These are phyloP conservation scores for Arthrobotrys iridis DNA, from an alignment of 2,329 filamentous ascomycete genomes.

Conservation along the genomic window DNA sequence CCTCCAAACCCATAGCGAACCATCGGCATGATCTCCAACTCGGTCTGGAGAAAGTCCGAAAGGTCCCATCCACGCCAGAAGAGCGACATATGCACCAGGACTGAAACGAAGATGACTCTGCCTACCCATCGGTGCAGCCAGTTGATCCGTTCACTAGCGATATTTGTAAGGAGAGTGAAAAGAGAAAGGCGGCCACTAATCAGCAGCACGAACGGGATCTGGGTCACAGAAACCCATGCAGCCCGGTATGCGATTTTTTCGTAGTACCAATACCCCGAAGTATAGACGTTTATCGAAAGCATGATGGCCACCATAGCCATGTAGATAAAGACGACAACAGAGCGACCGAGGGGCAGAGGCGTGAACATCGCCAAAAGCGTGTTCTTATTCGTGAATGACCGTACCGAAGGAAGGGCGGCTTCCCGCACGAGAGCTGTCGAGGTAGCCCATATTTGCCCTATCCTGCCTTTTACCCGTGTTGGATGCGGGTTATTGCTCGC, in stretches of 20 bases:
- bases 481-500: constrained; percentile 61
- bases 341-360: constrained; percentile 69
- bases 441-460: constrained; percentile 69
- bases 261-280: constrained; percentile 69
- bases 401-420: constrained; percentile 67
- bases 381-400: constrained; percentile 63
- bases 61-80: constrained; percentile 73
- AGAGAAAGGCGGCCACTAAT: constrained; percentile 70
- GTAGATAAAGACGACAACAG: constrained; percentile 68
- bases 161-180: constrained; percentile 71
- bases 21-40: constrained; percentile 72
- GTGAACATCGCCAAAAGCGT: constrained; percentile 68
- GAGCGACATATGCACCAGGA: constrained; percentile 75
- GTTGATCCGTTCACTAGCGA: constrained; percentile 75
- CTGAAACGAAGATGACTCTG: constrained; percentile 74
- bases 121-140: constrained; percentile 79
- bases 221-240: constrained; percentile 73
- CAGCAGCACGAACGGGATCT: constrained; percentile 73
- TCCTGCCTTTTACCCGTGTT: constrained; percentile 65
- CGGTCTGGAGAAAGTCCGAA: constrained; percentile 69
- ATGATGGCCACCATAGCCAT: constrained; percentile 66
- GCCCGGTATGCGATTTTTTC: constrained; percentile 75
- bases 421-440: constrained; percentile 70
- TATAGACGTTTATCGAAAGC: constrained; percentile 63
- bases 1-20: constrained; percentile 74